Evolutionary conservation across 2,329 filamentous ascomycete genomes (phyloP), one percentile per base, ranked within the genome.

Genomic region (Aspergillus sp.): DNA sequence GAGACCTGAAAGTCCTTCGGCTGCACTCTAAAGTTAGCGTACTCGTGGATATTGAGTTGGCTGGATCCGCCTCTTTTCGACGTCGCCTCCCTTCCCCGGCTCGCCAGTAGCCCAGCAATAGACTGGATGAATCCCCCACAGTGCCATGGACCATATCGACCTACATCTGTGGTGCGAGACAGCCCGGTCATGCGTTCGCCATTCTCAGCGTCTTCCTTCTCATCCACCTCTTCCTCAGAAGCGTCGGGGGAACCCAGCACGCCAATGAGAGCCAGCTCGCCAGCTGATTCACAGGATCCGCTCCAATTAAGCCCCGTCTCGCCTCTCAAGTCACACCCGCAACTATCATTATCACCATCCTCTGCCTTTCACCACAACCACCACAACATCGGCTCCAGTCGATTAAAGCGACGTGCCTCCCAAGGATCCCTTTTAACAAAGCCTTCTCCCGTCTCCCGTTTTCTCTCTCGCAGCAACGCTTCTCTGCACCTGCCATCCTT

Each of bases 401-500:
- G 67, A 61, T 67, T 75, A 17, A 72, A 73, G 28, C 73, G 74
- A 57, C 71, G 74, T 65, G 74, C 74, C 57, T 76, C 74, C 1
- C 74, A 76, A 66, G 72, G 74, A 23, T 76, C 74, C 1, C 55
- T 76, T 6, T 64, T 72, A 21, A 70, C 73, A 19, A 72, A 70
- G 62, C 72, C 73, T 2, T 76, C 75, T 4, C 60, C 71, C 9
- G 70, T 74, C 32, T 74, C 75, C 47, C 74, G 74, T 8, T 74
- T 76, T 38, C 63, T 77, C 1, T 72, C 75, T 41, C 76, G 72
- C 57, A 71, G 70, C 53, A 76, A 66, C 60, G 69, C 68, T 5
- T 69, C 73, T 36, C 72, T 86, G 43, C 80, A 83, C 56, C 77
- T 86, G 15, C 83, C 83, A 5, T 82, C 82, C 2, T 85, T 85